Percentiles rank a stretch among this genome's conserved stretches.
Conservation (phyloP, 2,329 filamentous ascomycete genomes). For the Talaromyces albobiverticillius region DNA sequence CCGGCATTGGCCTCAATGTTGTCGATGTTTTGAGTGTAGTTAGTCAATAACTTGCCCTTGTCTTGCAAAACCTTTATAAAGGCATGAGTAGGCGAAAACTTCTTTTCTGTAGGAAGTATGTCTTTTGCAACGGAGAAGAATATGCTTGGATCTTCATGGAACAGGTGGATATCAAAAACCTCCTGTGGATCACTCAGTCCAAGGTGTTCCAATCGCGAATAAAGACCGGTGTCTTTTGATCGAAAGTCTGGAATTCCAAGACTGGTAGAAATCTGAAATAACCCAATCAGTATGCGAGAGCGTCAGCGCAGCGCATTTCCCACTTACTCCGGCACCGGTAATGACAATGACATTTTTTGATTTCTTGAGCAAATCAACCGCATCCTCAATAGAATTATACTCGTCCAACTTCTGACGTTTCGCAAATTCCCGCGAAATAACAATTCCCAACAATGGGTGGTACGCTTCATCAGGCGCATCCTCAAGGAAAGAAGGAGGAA, state of each 20-base stretch:
- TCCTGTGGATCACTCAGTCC: slow-evolving; percentile 84
- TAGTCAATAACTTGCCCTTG: slow-evolving; percentile 84
- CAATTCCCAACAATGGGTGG: slow-evolving; percentile 70
- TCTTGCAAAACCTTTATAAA: slow-evolving; percentile 90
- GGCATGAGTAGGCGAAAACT: slow-evolving; percentile 86
- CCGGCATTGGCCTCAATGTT: slow-evolving; percentile 89
- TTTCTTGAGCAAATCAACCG: slow-evolving; percentile 69
- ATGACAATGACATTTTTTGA: slow-evolving; percentile 86
- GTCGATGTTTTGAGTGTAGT: slow-evolving; percentile 99
- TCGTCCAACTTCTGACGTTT: slow-evolving; percentile 75
- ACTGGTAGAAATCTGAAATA: slow-evolving; percentile 74
- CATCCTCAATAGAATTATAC: slow-evolving; percentile 87
- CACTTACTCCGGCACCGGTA: slow-evolving; percentile 74
- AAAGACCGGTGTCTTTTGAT: slow-evolving; percentile 87
- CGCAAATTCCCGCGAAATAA: slow-evolving; percentile 74
- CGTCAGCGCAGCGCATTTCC: background rate
- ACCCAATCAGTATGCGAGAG: background rate
- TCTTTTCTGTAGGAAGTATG: slow-evolving; percentile 76
- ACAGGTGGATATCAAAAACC: slow-evolving; percentile 87
- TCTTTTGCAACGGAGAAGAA: slow-evolving; percentile 92
- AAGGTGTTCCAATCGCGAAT: slow-evolving; percentile 76
- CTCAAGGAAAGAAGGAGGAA: slow-evolving; percentile 70
- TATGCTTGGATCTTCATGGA: slow-evolving; percentile 78
- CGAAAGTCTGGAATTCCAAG: slow-evolving; percentile 96
- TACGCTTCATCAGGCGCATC: slow-evolving; percentile 71